These are phyloP conservation scores for Marchantia paleacea DNA, from an alignment of 225 moss, liverwort and hornwort genomes.

Conservation along the genomic window DNA sequence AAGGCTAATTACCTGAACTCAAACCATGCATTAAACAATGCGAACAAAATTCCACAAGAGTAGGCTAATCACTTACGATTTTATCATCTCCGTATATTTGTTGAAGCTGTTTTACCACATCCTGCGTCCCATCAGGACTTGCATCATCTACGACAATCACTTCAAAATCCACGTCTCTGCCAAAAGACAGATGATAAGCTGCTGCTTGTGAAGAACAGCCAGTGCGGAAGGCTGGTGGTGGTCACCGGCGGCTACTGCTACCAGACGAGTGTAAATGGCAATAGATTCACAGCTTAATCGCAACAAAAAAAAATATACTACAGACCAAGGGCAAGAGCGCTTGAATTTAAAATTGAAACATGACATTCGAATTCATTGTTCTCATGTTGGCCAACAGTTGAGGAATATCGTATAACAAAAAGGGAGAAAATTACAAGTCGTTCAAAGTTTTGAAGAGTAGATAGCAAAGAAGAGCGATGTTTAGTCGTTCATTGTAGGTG, in stretches of 20 bases:
- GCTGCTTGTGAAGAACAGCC: neutral
- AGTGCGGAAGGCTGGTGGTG: neutral
- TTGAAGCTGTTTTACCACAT: conserved; percentile 69
- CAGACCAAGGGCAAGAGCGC: neutral
- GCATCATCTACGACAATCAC: conserved; percentile 83
- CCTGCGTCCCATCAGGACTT: conserved; percentile 91
- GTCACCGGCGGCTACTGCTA: neutral
- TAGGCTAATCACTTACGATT: conserved; percentile 49
- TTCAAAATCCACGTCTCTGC: conserved; percentile 79
- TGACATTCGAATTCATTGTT: no score
- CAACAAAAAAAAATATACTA: neutral
- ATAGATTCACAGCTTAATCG: neutral
- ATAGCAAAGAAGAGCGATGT: conserved; percentile 91
- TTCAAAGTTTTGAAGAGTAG: conserved; percentile 81
- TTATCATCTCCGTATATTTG: conserved; percentile 64
- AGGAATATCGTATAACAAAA: neutral
- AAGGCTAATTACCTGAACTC: neutral
- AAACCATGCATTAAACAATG: neutral
- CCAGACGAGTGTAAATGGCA: neutral
- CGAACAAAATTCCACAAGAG: neutral
- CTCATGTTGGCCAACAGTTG: neutral
- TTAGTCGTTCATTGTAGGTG: conserved; percentile 88
- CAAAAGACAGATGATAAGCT: conserved; percentile 5
- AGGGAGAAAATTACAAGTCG: conserved; percentile 24
- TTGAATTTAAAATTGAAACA: no score